Conservation (phyloP, 129 eudicot species). For the Flaveria bidentis region DNA sequence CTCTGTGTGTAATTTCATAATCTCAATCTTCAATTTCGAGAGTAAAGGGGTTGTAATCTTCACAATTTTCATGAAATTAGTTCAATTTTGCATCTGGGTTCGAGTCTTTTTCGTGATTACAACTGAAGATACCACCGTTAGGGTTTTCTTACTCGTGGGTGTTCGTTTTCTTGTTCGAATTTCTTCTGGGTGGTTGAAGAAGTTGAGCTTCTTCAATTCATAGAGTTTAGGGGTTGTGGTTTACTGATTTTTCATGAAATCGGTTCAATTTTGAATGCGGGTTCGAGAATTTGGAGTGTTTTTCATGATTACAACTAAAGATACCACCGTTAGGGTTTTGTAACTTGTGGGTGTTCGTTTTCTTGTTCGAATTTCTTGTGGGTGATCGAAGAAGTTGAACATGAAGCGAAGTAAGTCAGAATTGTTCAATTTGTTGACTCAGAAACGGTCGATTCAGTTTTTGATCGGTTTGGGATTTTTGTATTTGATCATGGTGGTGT, state of each 20-base stretch:
- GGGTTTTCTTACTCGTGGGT: slow-evolving; percentile 27
- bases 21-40: slow-evolving; percentile 5
- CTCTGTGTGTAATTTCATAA: background rate
- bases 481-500: slow-evolving; percentile 55
- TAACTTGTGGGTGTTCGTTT: slow-evolving; percentile 10
- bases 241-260: background rate
- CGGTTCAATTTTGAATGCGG: background rate
- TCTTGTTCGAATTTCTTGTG: background rate
- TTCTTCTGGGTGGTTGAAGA: background rate
- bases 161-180: slow-evolving; percentile 14
- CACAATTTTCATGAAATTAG: background rate
- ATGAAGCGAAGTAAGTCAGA: slow-evolving; percentile 55
- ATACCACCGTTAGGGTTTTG: slow-evolving; percentile 24
- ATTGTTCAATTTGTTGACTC: slow-evolving; percentile 44
- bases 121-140: slow-evolving; percentile 17
- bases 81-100: background rate
- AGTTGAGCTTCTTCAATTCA: slow-evolving; percentile 8
- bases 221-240: no score
- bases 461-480: slow-evolving; percentile 48
- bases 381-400: slow-evolving; percentile 12
- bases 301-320: slow-evolving; percentile 28
- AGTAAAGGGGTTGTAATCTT: background rate
- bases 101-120: slow-evolving; percentile 29
- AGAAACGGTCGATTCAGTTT: slow-evolving; percentile 60
- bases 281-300: slow-evolving; percentile 10